Evolutionary conservation across 768 basidiomycete species (phyloP).

Genomic region (Auriscalpium orientale): DNA sequence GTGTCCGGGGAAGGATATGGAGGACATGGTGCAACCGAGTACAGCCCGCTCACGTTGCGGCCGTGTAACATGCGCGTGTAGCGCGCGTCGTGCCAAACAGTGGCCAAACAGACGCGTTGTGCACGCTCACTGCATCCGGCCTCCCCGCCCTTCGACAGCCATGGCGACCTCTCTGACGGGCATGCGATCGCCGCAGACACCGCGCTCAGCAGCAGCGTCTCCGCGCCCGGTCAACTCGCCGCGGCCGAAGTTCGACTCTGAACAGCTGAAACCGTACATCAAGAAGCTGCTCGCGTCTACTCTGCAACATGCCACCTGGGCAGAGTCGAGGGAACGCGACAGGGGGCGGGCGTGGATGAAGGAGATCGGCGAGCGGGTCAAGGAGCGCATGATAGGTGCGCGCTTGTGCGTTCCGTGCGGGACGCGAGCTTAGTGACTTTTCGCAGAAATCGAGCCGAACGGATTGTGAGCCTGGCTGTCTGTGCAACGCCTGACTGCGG

Average conservation of each 20-base stretch:
- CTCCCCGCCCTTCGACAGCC: neutral
- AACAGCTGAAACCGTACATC: slow-evolving; percentile 69
- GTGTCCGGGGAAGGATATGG: slow-evolving; percentile 52
- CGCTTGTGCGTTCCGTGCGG: neutral
- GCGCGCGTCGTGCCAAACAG: slow-evolving; percentile 5
- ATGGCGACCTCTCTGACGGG: slow-evolving; percentile 20
- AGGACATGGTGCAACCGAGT: slow-evolving; percentile 45
- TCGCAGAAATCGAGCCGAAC: slow-evolving; percentile 61
- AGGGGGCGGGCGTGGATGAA: slow-evolving; percentile 70
- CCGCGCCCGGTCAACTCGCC: slow-evolving; percentile 40
- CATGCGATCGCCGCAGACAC: slow-evolving; percentile 54
- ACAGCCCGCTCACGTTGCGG: neutral
- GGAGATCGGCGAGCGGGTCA: slow-evolving; percentile 78
- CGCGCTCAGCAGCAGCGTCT: slow-evolving; percentile 55
- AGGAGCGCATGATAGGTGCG: slow-evolving; percentile 68
- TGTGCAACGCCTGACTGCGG: neutral
- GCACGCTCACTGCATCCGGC: neutral
- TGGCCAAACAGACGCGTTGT: slow-evolving; percentile 4
- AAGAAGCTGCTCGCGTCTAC: slow-evolving; percentile 72
- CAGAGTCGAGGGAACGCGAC: slow-evolving; percentile 60
- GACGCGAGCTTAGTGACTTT: neutral
- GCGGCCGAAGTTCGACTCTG: slow-evolving; percentile 59
- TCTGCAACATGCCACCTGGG: slow-evolving; percentile 59
- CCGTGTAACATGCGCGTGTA: neutral
- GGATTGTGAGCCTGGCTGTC: slow-evolving; percentile 47